Base-by-base conservation (phyloP, 2,329 filamentous ascomycete genomes). In the Corinectria fuckeliana region DNA sequence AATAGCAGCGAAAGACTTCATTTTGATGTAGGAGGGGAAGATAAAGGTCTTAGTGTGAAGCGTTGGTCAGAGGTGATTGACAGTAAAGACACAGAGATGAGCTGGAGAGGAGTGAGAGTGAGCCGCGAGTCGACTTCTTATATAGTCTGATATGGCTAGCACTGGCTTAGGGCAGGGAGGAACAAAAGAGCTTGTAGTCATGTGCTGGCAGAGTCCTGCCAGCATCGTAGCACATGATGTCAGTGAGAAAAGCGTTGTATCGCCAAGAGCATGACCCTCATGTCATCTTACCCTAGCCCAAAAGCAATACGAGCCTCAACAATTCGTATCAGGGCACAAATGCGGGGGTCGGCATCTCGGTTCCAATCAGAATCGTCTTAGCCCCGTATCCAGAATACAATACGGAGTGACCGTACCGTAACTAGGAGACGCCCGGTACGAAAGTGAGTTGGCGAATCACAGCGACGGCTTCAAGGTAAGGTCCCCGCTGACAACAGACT, bases 1-100 rank as follows among this genome's bases (percentile, higher is more conserved):
- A 49, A 69, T 44, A 47, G 69, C 44, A 18, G 71, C 32, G 54
- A 53, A 63, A 57, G 69, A 55, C 71, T 75, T 73, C 72, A 75
- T 75, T 28, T 20, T 73, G 66, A 53, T 11, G 52, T n/a, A 16
- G 13, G 32, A 34, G 32, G n/a, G n/a, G n/a, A 18, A 16, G 32
- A 7, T 36, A 16, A 36, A 18, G n/a, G n/a, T 16, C n/a, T 36
- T 14, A 36, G 32, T 36, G 10, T 32, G 30, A 32, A 10, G n/a
- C 8, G n/a, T 18, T 36, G 32, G n/a, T 36, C 7, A 9, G 32
- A 36, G 32, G 32, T 36, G 32, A 36, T 36, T 36, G 32, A 10
- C 14, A 18, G n/a, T 18, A 4, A 16, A 7, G 30, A 32, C 7
- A 32, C 13, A 1, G 30, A 14, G 13, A 36, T 36, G 32, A 36